Base-by-base conservation (phyloP, 2,329 filamentous ascomycete species). In the Xylariales sp. region DNA sequence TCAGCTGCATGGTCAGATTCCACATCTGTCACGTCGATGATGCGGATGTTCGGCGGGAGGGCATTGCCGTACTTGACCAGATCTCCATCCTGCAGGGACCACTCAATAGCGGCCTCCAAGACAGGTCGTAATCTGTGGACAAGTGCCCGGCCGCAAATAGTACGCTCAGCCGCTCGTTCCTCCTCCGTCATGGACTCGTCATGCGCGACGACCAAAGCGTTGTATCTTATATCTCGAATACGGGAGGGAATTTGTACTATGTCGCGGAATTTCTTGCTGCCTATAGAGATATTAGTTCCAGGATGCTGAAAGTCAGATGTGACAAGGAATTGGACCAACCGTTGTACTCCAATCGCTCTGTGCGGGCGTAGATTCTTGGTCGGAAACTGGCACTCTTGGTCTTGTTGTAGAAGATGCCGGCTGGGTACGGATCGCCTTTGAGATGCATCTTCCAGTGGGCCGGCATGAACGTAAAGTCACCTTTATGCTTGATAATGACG, bases 371-470 rank as follows among this genome's bases (percentile, higher is more conserved):
- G 42, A 61, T 59, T 39, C 53, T 51, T 8, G 58, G 58, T 18
- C 57, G 53, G 16, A 25, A 21, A 33, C 50, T 55, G 25, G 36
- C 46, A 6, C 41, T 20, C 34, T 53, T 54, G 11, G 45, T 51
- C 40, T 55, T 48, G 29, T 41, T 21, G 33, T 60, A 61, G 43
- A 57, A 61, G 16, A 61, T 46, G 14, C 49, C 49, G 19, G 58
- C 50, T 5, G 58, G 56, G 15, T 60, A 43, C 29, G 57, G 57
- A 27, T 57, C 51, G 14, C 58, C 57, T 31, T 49, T 50, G 38
- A 61, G 55, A 43, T 57, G 51, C 49, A 58, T 52, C 45, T 41
- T 49, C 58, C 58, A 61, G 25, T 52, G 56, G 5, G 53, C 51
- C 14, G 57, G 57, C 50, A 60, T 54, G n/a, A 60, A 45, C 3